Evolutionary conservation across 2,329 filamentous ascomycete species (phyloP).

Genomic region (Exophiala viscosa): DNA sequence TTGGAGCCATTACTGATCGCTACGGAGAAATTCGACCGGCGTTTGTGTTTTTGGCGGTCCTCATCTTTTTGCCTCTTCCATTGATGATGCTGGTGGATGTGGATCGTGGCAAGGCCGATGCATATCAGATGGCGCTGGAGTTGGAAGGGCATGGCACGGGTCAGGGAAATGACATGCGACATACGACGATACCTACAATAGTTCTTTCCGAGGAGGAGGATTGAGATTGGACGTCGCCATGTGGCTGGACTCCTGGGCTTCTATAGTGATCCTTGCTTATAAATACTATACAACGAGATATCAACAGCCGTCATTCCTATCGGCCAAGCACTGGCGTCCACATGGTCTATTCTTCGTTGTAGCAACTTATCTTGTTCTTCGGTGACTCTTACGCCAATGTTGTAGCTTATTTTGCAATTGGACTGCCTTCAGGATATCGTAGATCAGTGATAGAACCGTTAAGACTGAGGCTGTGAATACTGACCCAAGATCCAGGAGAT

Average conservation of each 20-base stretch:
- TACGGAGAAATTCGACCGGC: constrained; percentile 78
- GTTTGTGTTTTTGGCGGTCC: constrained; percentile 82
- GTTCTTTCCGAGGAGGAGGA: constrained; percentile 25
- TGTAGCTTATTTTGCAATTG: no score
- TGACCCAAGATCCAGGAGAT: no score
- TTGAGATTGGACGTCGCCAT: not conserved
- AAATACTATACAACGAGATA: constrained; percentile 4
- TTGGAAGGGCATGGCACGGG: constrained; percentile 33
- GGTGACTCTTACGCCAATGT: not conserved
- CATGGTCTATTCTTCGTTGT: not conserved
- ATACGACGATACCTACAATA: constrained; percentile 23
- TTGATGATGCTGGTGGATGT: constrained; percentile 83
- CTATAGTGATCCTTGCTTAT: constrained; percentile 14
- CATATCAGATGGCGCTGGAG: constrained; percentile 59
- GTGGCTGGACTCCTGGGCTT: not conserved
- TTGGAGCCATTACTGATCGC: constrained; percentile 84
- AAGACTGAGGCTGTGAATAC: no score
- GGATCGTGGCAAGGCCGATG: constrained; percentile 69
- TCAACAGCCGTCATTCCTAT: no score
- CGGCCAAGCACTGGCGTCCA: no score
- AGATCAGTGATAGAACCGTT: no score
- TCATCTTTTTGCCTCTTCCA: constrained; percentile 82
- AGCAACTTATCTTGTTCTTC: not conserved
- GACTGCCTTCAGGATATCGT: no score
- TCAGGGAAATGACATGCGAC: constrained; percentile 4